Base-by-base conservation (phyloP, 2,329 filamentous ascomycete species). In the Lasiodiplodia sp. region DNA sequence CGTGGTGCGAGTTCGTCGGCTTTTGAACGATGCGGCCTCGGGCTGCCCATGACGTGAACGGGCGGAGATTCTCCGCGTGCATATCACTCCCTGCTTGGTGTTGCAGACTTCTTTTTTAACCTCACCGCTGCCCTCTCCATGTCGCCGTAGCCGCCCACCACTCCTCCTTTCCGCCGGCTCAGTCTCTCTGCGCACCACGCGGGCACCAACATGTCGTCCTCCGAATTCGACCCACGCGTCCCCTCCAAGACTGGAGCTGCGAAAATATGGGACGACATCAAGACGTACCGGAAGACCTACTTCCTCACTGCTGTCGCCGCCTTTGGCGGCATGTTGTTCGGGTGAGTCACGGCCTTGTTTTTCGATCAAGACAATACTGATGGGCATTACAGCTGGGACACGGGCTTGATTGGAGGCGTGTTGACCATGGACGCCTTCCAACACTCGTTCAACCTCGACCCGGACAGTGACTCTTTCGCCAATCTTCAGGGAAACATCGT, bases 401-500 rank as follows among this genome's bases (percentile, higher is more conserved):
- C 75, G 12, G 75, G 75, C 47, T 68, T 74, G 4, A 77, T 75
- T 52, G 77, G 76, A 18, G 80, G 80, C 47, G 79, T 82, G 2
- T 71, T 83, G 49, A 81, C 79, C 2, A 82, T 83, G 80, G 74
- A 79, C 49, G 77, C 79, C 2, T 83, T 82, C 72, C 79, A 81
- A 64, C 76, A 82, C 68, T 80, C 77, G 0, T 83, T 83, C 72
- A 74, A 73, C 14, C 76, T 83, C 6, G 71, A 82, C 69, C 69
- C 70, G 11, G 58, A 77, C 0, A 76, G 76, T 47, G 51, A 70
- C 0, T 70, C 77, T 51, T 82, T 80, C 68, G 76, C 76, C 65
- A 80, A 79, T 40, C 72, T 83, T 4, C 79, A 81, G 56, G 81
- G 81, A 23, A 83, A 82, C 70, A 82, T 83, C 49, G 81, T 82